Percentiles rank a stretch among this genome's conserved stretches.
Conservation (phyloP, 768 basidiomycete genomes). For the Infundibulicybe gibba region DNA sequence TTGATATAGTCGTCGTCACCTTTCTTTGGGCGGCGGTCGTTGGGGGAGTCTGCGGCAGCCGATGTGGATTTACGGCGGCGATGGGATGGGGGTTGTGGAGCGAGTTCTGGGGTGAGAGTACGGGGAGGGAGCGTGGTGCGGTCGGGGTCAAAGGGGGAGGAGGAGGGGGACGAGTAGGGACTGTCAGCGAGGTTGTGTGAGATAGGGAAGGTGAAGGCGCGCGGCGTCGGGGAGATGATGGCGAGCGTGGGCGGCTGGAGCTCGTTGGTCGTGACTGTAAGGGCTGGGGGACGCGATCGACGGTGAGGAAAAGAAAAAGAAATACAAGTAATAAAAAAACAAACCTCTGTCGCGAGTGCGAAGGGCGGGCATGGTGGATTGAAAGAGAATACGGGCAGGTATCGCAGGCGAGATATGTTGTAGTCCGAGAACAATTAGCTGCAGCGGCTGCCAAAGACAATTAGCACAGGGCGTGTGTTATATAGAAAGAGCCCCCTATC, state of each 20-base stretch:
- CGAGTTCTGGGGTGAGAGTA: constrained; percentile 40
- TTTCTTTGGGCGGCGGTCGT: constrained; percentile 59
- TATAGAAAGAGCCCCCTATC: no score
- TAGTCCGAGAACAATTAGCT: no score
- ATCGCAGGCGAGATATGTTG: constrained; percentile 8
- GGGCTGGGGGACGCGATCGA: constrained; percentile 39
- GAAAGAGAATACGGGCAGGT: constrained; percentile 12
- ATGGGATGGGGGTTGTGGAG: constrained; percentile 33
- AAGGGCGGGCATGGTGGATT: constrained; percentile 67
- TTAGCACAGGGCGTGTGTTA: background rate
- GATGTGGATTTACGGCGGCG: constrained; percentile 52
- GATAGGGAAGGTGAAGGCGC: constrained; percentile 67
- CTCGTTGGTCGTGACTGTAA: constrained; percentile 72
- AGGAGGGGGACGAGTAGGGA: constrained; percentile 64
- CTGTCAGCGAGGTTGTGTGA: constrained; percentile 61
- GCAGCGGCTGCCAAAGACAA: constrained; percentile 17
- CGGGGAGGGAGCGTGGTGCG: constrained; percentile 48
- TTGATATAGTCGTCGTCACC: constrained; percentile 85
- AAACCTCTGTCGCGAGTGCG: constrained; percentile 68
- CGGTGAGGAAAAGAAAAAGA: constrained; percentile 3
- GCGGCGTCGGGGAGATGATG: constrained; percentile 69
- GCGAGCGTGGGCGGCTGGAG: constrained; percentile 49
- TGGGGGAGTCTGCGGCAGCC: constrained; percentile 34
- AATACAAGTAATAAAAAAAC: constrained; percentile 8
- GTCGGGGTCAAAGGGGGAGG: constrained; percentile 74